Evolutionary conservation across 192 early-diverging fungal genomes (phyloP).

Genomic region (Entophlyctis luteolus): DNA sequence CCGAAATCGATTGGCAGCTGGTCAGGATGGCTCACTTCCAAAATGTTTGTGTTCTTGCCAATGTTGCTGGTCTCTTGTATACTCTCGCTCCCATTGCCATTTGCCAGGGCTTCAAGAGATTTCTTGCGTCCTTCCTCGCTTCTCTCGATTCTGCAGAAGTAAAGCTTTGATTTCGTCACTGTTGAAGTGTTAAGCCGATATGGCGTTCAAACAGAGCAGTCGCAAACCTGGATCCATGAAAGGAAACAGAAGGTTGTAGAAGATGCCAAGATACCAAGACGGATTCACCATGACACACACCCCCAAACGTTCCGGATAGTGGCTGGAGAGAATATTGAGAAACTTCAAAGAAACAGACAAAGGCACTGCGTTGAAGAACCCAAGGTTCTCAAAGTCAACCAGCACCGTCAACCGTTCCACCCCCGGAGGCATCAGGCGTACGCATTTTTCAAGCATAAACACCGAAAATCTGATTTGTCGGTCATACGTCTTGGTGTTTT

Average conservation of each 20-base stretch:
- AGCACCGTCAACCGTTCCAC: slow-evolving; percentile 57
- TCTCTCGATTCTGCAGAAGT: slow-evolving; percentile 67
- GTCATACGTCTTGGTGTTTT: slow-evolving; percentile 73
- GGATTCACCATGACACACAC: slow-evolving; percentile 63
- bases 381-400: slow-evolving; percentile 78
- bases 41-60: slow-evolving; percentile 49
- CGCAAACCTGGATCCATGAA: slow-evolving; percentile 77
- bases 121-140: slow-evolving; percentile 27
- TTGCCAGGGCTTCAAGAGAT: neutral
- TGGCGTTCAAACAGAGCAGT: neutral
- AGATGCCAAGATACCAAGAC: slow-evolving; percentile 80
- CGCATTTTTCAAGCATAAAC: slow-evolving; percentile 75
- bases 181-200: too few species aligned
- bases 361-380: slow-evolving; percentile 64
- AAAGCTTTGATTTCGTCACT: slow-evolving; percentile 73
- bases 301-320: slow-evolving; percentile 87
- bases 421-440: slow-evolving; percentile 33
- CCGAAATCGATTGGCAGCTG: slow-evolving; percentile 71
- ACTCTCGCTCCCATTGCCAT: neutral
- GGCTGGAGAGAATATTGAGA: slow-evolving; percentile 70
- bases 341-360: slow-evolving; percentile 47
- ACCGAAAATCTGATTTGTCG: slow-evolving; percentile 77
- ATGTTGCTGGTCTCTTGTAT: neutral
- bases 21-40: slow-evolving; percentile 46
- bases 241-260: slow-evolving; percentile 73